Evolutionary conservation across 257 asterid species (phyloP).

Genomic region (Solanum ossicruentum): DNA sequence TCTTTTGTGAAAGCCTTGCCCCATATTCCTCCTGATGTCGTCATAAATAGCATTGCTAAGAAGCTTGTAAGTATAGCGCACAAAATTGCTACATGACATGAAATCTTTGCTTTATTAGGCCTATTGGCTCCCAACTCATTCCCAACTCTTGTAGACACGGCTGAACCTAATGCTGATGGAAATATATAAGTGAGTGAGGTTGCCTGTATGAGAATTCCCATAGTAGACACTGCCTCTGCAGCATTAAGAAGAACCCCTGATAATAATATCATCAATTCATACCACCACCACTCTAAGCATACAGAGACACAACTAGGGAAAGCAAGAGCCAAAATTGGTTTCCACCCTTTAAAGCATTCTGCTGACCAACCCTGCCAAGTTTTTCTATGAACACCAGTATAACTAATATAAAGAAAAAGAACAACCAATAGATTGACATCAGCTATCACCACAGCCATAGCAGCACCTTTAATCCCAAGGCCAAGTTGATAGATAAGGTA

Average conservation of each 20-base stretch:
- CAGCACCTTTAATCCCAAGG: slow-evolving; percentile 50
- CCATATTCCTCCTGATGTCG: slow-evolving; percentile 14
- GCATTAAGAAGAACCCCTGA: slow-evolving; percentile 44
- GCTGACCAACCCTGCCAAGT: slow-evolving; percentile 15
- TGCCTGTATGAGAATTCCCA: slow-evolving; percentile 53
- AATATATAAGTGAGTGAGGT: slow-evolving; percentile 48
- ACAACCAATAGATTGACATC: slow-evolving; percentile 20
- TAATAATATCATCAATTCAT: slow-evolving; percentile 42
- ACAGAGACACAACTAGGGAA: slow-evolving; percentile 36
- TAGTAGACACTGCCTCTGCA: slow-evolving; percentile 40
- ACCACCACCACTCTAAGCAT: slow-evolving; percentile 66
- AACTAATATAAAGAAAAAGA: slow-evolving; percentile 10
- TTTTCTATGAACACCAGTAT: neutral
- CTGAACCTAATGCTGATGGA: slow-evolving; percentile 40
- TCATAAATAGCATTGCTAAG: slow-evolving; percentile 22
- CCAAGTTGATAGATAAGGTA: slow-evolving; percentile 7
- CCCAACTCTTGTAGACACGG: slow-evolving; percentile 52
- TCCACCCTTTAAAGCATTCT: slow-evolving; percentile 32
- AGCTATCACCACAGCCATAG: slow-evolving; percentile 18
- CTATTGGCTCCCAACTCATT: slow-evolving; percentile 50
- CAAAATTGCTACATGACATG: slow-evolving; percentile 15
- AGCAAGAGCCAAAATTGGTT: slow-evolving; percentile 19
- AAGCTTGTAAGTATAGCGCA: slow-evolving; percentile 33
- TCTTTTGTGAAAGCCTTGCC: slow-evolving; percentile 35
- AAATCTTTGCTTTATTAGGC: slow-evolving; percentile 28